A percentile compares a stretch with the other conserved stretches of the same genome.
Conservation (phyloP, 495 filamentous ascomycete species). For the Penicillium goetzii region DNA sequence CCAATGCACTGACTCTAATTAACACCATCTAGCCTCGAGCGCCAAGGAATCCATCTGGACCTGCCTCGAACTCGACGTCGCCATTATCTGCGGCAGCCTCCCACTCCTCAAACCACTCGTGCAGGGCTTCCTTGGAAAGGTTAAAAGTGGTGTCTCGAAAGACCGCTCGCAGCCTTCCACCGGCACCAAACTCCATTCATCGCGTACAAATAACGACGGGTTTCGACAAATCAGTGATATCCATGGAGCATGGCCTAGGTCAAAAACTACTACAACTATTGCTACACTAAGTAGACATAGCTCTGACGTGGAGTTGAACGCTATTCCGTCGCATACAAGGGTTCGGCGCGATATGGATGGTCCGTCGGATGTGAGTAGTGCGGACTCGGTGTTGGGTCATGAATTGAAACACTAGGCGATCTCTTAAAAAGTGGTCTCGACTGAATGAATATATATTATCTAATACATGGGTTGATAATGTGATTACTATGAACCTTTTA, state of each 20-base stretch:
- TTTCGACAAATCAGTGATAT: background rate
- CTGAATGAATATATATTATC: background rate
- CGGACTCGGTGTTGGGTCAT: background rate
- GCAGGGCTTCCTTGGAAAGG: background rate
- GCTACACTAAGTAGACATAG: background rate
- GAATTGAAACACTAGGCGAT: background rate
- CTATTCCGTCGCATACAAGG: background rate
- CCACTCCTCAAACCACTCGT: conserved; percentile 38
- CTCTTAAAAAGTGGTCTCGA: background rate
- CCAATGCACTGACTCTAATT: background rate
- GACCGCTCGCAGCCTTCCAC: background rate
- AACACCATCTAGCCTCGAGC: background rate
- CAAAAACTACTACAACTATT: background rate
- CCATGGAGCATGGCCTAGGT: background rate
- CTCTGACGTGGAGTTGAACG: conserved; percentile 1
- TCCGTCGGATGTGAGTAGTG: background rate
- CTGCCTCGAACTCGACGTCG: conserved; percentile 53
- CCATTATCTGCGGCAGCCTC: conserved; percentile 54
- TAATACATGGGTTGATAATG: background rate
- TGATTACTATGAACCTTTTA: background rate
- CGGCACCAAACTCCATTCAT: background rate
- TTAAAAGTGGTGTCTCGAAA: background rate
- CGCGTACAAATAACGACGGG: background rate
- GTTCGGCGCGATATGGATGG: background rate
- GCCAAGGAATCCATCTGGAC: conserved; percentile 44